Percentiles rank a stretch among this genome's conserved stretches.
Conservation (phyloP, 257 asterid genomes). For the Voacanga thouarsii region DNA sequence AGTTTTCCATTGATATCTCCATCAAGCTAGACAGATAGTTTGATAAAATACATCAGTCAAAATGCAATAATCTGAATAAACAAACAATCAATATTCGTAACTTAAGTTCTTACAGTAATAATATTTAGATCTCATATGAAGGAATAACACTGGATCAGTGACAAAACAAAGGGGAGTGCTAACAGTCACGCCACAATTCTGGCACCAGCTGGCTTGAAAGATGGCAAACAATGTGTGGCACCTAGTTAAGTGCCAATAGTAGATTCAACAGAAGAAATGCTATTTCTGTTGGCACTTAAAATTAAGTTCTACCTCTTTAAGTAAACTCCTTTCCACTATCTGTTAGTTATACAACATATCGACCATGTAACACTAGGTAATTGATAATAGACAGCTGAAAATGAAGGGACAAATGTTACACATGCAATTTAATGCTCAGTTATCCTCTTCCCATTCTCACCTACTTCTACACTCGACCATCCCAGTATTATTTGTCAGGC, state of each 20-base stretch:
- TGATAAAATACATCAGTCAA: conserved; percentile 14
- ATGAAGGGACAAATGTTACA: not conserved
- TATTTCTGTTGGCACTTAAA: not conserved
- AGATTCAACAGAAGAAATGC: not conserved
- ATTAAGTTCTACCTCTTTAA: not conserved
- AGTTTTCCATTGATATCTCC: conserved; percentile 84
- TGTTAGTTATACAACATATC: not conserved
- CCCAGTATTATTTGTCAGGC: not conserved
- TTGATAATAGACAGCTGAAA: not conserved
- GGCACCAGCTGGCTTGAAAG: not conserved
- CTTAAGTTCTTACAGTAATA: not conserved
- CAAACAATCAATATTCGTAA: not conserved
- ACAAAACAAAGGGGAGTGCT: not conserved
- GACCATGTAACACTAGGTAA: not conserved
- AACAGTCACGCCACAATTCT: not conserved
- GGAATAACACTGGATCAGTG: not conserved
- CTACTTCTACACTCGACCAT: not conserved
- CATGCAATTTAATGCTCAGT: not conserved
- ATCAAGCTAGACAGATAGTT: conserved; percentile 50
- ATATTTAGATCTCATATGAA: not conserved
- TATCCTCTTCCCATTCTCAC: not conserved
- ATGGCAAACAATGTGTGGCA: not conserved
- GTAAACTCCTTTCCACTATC: not conserved
- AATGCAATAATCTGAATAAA: not conserved
- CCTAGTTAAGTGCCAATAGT: not conserved